Evolutionary conservation across 495 filamentous ascomycete genomes (phyloP), one percentile per base, ranked within the genome.

Genomic region (Darksidea phi): DNA sequence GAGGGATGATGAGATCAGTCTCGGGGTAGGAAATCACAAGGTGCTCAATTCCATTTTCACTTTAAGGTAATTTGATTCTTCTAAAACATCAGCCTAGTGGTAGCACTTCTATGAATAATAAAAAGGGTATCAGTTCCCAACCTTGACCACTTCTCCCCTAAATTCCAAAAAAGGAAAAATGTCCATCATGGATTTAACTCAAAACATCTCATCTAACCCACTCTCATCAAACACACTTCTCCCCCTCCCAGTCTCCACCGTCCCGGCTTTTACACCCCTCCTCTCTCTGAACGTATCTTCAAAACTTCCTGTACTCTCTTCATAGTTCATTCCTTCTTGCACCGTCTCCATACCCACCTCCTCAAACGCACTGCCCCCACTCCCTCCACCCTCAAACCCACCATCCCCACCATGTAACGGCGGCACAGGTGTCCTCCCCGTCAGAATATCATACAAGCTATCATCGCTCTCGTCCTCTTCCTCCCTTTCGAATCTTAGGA

Each of bases 211-310:
- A 61, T 54, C 48, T 50, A 68, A 50, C 17, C 66, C 66, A 51
- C 63, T 66, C 57, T 66, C 63, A 52, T 60, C 56, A 52, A 66
- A 57, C 48, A 56, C 50, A 26, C 52, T 56, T 21, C 13, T 55
- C 53, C 51, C 55, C 26, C 51, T 57, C 21, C 17, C 20, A 34
- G n/a, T 49, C 46, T 12, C 43, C 50, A 24, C 36, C 47, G 34
- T 43, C 20, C 28, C 48, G 11, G 24, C 45, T 17, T 1, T 18
- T 6, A 20, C 53, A 20, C 43, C 59, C 48, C 51, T 45, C 63
- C 59, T 71, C 53, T 60, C 68, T 11, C 69, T 15, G 57, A 73
- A 73, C 25, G 71, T 73, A 60, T 73, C 71, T 11, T 73, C 69
- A 60, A 73, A 58, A 12, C 51, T 53, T 13, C 21, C 57, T 10